Conservation (phyloP, 345 rosid genomes). For the Mallotus nudiflorus region DNA sequence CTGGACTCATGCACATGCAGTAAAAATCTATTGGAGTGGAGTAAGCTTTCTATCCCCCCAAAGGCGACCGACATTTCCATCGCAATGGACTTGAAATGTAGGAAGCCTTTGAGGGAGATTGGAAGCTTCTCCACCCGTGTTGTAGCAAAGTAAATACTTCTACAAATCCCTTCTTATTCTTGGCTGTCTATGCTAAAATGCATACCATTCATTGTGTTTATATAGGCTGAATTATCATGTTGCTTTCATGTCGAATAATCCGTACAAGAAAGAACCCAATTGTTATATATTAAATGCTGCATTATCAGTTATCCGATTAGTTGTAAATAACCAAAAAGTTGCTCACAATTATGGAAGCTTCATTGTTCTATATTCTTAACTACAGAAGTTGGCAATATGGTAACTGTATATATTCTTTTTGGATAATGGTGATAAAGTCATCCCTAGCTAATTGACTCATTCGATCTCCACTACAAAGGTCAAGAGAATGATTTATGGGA, state of each 20-base stretch:
- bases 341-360: background rate
- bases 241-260: background rate
- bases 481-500: background rate
- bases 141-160: background rate
- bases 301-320: background rate
- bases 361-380: background rate
- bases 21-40: background rate
- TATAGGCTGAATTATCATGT: background rate
- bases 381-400: background rate
- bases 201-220: background rate
- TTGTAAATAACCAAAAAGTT: background rate
- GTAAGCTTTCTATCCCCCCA: slow-evolving; percentile 12
- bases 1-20: background rate
- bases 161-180: background rate
- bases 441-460: background rate
- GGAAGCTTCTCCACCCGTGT: slow-evolving; percentile 26
- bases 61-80: background rate
- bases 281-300: background rate
- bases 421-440: background rate
- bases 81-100: background rate
- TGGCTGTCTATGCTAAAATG: background rate
- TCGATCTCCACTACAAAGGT: background rate
- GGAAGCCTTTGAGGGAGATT: slow-evolving; percentile 29
- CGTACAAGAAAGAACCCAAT: background rate
- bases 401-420: background rate